Evolutionary conservation across 1,284 basidiomycete species (phyloP).

Genomic region (Fomes fomentarius): DNA sequence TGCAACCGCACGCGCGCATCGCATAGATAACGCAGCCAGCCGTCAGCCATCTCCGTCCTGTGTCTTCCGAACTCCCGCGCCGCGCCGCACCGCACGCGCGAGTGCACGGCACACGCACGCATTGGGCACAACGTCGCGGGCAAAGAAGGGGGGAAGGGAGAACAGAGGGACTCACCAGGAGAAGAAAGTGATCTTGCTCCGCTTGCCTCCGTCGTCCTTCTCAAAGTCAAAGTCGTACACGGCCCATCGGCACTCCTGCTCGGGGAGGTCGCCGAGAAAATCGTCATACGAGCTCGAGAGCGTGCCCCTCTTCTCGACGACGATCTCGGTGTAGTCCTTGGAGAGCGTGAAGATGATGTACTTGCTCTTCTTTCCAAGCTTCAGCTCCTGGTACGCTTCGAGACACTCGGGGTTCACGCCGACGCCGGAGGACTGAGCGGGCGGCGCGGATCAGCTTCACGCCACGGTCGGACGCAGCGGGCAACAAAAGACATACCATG

Average conservation of each 20-base stretch:
- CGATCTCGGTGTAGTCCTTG: slow-evolving; percentile 70
- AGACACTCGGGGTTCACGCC: slow-evolving; percentile 64
- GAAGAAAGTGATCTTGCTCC: slow-evolving; percentile 91
- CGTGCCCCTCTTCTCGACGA: slow-evolving; percentile 66
- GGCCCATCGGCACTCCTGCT: slow-evolving; percentile 83
- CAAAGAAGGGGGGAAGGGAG: background rate
- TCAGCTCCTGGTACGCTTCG: slow-evolving; percentile 72
- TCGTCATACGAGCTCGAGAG: slow-evolving; percentile 63
- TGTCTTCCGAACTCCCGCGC: background rate
- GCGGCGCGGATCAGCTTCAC: slow-evolving; percentile 5
- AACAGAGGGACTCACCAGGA: slow-evolving; percentile 66
- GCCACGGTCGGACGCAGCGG: slow-evolving; percentile 23
- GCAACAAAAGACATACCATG: slow-evolving; percentile 27
- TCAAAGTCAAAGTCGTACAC: slow-evolving; percentile 93
- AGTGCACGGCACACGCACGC: background rate
- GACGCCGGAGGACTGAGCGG: slow-evolving; percentile 77
- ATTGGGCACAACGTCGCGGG: background rate
- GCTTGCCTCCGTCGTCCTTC: slow-evolving; percentile 77
- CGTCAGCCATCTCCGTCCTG: slow-evolving; percentile 19
- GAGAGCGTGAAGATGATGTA: slow-evolving; percentile 88
- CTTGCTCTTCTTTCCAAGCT: slow-evolving; percentile 82
- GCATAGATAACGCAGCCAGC: slow-evolving; percentile 21
- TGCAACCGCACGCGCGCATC: slow-evolving; percentile 8
- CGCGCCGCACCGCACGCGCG: background rate
- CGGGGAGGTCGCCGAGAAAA: slow-evolving; percentile 81